Base-by-base conservation (phyloP, 805 yeast species). In the Ogataea nonfermentans region DNA sequence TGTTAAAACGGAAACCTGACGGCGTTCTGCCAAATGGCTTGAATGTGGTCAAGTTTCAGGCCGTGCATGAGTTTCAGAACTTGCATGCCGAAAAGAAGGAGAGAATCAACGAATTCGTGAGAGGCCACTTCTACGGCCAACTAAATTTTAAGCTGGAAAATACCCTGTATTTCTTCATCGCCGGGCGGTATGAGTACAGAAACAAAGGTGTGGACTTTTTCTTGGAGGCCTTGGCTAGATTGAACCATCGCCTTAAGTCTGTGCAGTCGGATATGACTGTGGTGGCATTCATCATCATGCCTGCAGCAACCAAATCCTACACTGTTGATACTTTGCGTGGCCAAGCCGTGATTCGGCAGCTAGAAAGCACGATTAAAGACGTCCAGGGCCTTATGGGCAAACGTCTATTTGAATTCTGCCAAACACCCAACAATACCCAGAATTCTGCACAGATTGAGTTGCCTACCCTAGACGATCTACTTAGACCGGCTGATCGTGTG, bases 231-330 rank as follows among this genome's bases (percentile, higher is more conserved):
- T 73, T 91, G 44, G 98, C 98, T 1, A 74, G 99, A 51, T 75
- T 91, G 58, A 91, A 91, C 66, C 91, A 91, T 63, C 75, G 81
- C 44, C 76, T 91, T 57, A 88, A 93, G 67, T 81, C 78, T 41
- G 65, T 78, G 4, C 87, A 87, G 29, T 84, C 96, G 5, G 86
- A 84, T 53, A 84, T 82, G 73, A 91, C 98, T 0, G 93, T 91
- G 14, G 97, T 91, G 30, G 98, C 98, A 9, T 91, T 91, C 59
- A 88, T 91, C 56, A 91, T 91, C 64, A 93, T 93, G 98, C 99
- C 99, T 3, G 98, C 97, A 12, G 79, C 81, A 36, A 90, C 95
- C 41, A 82, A 85, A 55, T 90, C 97, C 0, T 91, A 88, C 65
- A 93, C 98, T 2, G 95, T 89, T 23, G 98, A 91, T 61, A 93